phyloP scores from a whole-genome alignment of 257 asterid genomes.

The Fraxinus excelsior region DNA sequence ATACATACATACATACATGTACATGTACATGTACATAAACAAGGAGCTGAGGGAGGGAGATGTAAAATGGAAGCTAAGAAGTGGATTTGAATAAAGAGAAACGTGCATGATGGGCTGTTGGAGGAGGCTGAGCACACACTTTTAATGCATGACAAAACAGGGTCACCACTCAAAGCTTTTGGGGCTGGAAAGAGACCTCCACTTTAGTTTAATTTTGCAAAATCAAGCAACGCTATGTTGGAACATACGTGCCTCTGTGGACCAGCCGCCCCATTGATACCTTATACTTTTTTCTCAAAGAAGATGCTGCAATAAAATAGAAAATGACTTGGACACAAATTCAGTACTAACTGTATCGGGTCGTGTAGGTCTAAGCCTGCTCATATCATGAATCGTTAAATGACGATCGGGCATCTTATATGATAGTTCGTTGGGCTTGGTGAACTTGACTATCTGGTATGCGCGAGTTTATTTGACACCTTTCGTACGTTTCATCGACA shows the following conservation, averaged over 20 bases:
- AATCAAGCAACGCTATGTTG: slow-evolving; percentile 42
- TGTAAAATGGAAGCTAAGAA: slow-evolving; percentile 45
- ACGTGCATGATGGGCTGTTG: slow-evolving; percentile 27
- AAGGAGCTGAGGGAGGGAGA: slow-evolving; percentile 8
- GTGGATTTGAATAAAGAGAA: slow-evolving; percentile 25
- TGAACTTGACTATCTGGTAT: no score
- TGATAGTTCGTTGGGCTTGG: no score
- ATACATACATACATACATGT: no score
- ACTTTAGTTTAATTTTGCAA: slow-evolving; percentile 33
- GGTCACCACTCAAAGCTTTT: slow-evolving; percentile 9
- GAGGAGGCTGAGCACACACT: slow-evolving; percentile 22
- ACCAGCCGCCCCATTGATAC: slow-evolving; percentile 19
- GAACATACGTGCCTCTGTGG: slow-evolving; percentile 34
- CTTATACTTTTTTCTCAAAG: slow-evolving; percentile 8
- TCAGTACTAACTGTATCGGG: no score
- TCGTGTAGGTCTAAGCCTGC: no score
- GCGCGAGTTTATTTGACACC: no score
- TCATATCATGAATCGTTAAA: no score
- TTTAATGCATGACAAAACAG: slow-evolving; percentile 30
- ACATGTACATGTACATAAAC: no score
- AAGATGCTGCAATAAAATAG: not conserved
- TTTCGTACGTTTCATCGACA: slow-evolving; percentile 2
- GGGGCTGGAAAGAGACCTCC: slow-evolving; percentile 30
- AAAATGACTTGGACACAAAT: no score
- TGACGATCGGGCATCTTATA: no score